Conservation (phyloP, 2,329 filamentous ascomycete species). For the Cladosporium sp. region DNA sequence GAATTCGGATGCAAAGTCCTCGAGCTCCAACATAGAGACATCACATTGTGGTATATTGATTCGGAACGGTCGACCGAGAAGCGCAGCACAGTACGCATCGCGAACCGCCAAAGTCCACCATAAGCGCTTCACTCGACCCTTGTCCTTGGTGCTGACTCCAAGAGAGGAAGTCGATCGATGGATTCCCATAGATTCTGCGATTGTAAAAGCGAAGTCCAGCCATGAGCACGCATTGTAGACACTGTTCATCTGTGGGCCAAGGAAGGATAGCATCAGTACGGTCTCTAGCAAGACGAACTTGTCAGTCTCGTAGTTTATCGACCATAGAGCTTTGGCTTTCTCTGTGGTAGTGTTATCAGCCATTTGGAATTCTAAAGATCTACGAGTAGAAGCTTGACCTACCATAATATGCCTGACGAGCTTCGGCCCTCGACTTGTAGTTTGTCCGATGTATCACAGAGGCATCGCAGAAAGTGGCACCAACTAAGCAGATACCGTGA, state of each 20-base stretch:
- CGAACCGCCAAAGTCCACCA: constrained; percentile 29
- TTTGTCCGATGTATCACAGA: constrained; percentile 9
- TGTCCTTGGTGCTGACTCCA: constrained; percentile 23
- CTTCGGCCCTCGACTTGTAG: neutral
- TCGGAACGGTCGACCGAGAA: constrained; percentile 26
- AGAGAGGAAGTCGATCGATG: constrained; percentile 22
- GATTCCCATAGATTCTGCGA: constrained; percentile 28
- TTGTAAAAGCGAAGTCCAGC: constrained; percentile 27
- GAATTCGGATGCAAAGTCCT: constrained; percentile 22
- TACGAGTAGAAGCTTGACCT: neutral
- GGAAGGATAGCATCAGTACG: constrained; percentile 26
- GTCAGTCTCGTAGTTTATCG: constrained; percentile 25
- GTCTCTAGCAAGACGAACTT: constrained; percentile 27
- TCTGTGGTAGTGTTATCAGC: neutral
- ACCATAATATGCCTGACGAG: constrained; percentile 13
- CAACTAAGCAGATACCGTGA: constrained; percentile 8
- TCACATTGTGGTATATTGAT: constrained; percentile 27
- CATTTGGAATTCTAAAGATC: neutral
- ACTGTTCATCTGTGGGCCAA: constrained; percentile 24
- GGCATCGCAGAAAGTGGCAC: constrained; percentile 13
- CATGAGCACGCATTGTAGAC: constrained; percentile 29
- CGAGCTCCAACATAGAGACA: constrained; percentile 21
- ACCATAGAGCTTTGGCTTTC: constrained; percentile 27
- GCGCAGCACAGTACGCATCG: constrained; percentile 24
- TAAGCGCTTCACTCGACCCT: constrained; percentile 24